Conservation (phyloP, 495 filamentous ascomycete species). For the Aspergillus ellipticus region DNA sequence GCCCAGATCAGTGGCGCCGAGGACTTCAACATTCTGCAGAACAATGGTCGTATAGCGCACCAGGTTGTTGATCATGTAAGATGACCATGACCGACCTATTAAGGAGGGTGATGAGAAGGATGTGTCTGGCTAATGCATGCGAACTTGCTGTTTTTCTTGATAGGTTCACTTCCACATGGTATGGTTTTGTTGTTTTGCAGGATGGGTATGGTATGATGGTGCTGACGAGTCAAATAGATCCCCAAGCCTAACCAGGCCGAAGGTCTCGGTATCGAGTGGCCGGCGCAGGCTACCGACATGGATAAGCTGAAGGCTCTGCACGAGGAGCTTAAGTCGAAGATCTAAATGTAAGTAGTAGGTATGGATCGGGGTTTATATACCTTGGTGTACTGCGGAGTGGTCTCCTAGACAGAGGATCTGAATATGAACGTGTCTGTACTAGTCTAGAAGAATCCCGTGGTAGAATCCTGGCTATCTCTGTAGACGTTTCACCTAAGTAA, state of each 20-base stretch:
- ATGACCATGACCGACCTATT: slow-evolving; percentile 10
- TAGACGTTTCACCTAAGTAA: too few species aligned
- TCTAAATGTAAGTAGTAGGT: slow-evolving; percentile 49
- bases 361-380: neutral
- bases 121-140: neutral
- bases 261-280: slow-evolving; percentile 80
- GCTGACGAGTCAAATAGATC: slow-evolving; percentile 57
- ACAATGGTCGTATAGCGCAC: slow-evolving; percentile 92
- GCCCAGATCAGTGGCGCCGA: slow-evolving; percentile 68
- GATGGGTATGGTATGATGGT: neutral
- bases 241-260: slow-evolving; percentile 88
- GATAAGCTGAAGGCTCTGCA: slow-evolving; percentile 73
- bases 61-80: slow-evolving; percentile 90
- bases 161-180: slow-evolving; percentile 95
- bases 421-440: too few species aligned
- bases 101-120: neutral
- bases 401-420: too few species aligned
- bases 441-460: too few species aligned
- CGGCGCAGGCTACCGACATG: slow-evolving; percentile 72
- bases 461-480: too few species aligned
- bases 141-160: neutral
- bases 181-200: neutral
- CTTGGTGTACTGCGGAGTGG: neutral
- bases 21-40: slow-evolving; percentile 94
- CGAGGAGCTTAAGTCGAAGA: slow-evolving; percentile 84